Evolutionary conservation across 1,284 basidiomycete genomes (phyloP), one percentile per base, ranked within the genome.

Genomic region (Ceratobasidium sp.): DNA sequence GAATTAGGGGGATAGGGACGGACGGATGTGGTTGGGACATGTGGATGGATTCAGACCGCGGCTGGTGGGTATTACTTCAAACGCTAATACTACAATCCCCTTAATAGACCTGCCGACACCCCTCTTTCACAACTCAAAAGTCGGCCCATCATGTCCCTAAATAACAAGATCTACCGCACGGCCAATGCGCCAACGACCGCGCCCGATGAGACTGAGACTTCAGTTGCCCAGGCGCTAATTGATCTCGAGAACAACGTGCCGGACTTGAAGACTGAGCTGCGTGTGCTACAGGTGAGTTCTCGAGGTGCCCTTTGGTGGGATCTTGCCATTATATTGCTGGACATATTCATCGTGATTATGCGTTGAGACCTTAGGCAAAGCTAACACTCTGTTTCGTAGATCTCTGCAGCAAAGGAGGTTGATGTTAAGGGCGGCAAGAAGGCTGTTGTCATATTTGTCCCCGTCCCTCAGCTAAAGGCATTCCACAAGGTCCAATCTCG

Each of bases 391-490:
- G 2, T 40, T 53, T 49, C 23, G 28, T n/a, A 75, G 72, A 98
- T 99, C 88, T 97, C 96, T 83, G 95, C 97, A 82, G 98, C 97
- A 81, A 96, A 96, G 85, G 98, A 99, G 89, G 94, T 99, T 84
- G 98, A 99, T 86, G 97, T 99, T 84, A 97, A 97, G 86, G 98
- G 97, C 83, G 97, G 96, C 85, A 99, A 98, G 91, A 99, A 99
- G 91, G 98, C 98, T 76, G 97, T 99, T 84, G 96, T 99, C 82
- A 90, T 99, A 87, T 99, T 99, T 85, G 97, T 99, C 79, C 98
- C 98, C 81, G 94, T 98, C 79, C 97, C 97, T 83, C 96, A 97
- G 89, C 87, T 98, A 87, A 99, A 98, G 90, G 98, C 97, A 61
- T 99, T 97, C 94, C 96, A 95, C 90, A 99, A 98, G 89, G 91